These are phyloP conservation scores for Phtheirospermum japonicum DNA, from an alignment of 257 asterid genomes.

Conservation along the genomic window DNA sequence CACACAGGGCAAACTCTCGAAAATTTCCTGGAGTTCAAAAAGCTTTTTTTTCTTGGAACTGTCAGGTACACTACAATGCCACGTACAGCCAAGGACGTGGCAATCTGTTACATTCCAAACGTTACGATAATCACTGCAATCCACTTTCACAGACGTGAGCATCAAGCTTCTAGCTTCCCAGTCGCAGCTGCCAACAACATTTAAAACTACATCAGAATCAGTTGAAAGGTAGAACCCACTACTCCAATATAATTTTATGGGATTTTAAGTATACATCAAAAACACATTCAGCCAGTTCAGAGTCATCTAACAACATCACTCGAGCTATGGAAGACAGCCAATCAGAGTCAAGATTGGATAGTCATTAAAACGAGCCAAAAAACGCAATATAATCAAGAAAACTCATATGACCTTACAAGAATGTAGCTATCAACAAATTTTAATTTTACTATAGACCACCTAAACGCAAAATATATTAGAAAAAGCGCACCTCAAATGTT, in stretches of 20 bases:
- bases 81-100: conserved; percentile 68
- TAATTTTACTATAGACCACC: not conserved
- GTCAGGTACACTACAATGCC: conserved; percentile 57
- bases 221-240: conserved; percentile 20
- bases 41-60: conserved; percentile 62
- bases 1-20: conserved; percentile 72
- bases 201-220: conserved; percentile 30
- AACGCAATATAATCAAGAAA: not conserved
- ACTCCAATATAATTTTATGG: conserved; percentile 17
- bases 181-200: conserved; percentile 64
- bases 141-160: conserved; percentile 40
- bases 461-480: not conserved
- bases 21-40: conserved; percentile 91
- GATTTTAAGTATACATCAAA: not conserved
- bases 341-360: not conserved
- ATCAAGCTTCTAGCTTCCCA: conserved; percentile 76
- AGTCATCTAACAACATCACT: conserved; percentile 18
- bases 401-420: conserved; percentile 1
- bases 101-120: conserved; percentile 78
- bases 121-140: conserved; percentile 35
- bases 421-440: conserved; percentile 16
- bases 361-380: not conserved
- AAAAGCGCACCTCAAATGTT: conserved; percentile 64
- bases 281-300: conserved; percentile 16
- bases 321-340: conserved; percentile 7